Base-by-base conservation (phyloP, 164 flowering plant genomes). In the Magnolia changhungtana region DNA sequence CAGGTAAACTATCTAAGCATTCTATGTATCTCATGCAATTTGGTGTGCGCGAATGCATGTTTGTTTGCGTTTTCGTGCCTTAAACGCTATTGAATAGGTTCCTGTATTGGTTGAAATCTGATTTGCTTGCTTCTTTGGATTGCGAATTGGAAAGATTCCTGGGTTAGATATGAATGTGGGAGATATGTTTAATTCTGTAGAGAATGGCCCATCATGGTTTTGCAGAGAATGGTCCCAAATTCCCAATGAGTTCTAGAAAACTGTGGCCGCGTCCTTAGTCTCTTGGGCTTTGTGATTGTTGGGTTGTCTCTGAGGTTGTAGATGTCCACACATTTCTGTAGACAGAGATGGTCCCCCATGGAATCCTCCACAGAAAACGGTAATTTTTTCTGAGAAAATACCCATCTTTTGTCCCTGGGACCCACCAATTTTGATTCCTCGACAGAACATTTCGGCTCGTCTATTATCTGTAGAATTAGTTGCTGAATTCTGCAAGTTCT, bases 1-100 rank as follows among this genome's bases (percentile, higher is more conserved):
- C 83, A 89, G 97, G 97, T 91, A 87, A 69, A 3, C 75, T 16
- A 37, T 3, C 45, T 37, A 37, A 37, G 45, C 45, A 37, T 37
- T 37, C 45, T 37, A 3, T 37, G 45, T 4, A 5, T 37, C 45
- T 37, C 45, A 37, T 37, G 45, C 45, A 37, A 37, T 37, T 37
- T 3, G 45, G 45, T 37, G 45, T 37, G 45, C 45, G 45, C 7
- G 45, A 37, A 37, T 37, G 45, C 45, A 37, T 37, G 45, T 37
- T 37, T 37, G 45, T 37, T 37, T 37, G 7, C 2, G 45, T 37
- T 3, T 0, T 37, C 7, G 2, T 37, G 45, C 45, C 45, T 16
- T 55, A 55, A 55, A 55, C 16, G 13, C 61, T 3, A 11, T 55
- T 55, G 61, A 55, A 55, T 55, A 55, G 61, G 18, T 11, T 55